Percentiles rank a stretch among this genome's conserved stretches.
Evolutionary conservation across 2,329 filamentous ascomycete genomes (phyloP).

Genomic region (Salinomyces thailandicus): DNA sequence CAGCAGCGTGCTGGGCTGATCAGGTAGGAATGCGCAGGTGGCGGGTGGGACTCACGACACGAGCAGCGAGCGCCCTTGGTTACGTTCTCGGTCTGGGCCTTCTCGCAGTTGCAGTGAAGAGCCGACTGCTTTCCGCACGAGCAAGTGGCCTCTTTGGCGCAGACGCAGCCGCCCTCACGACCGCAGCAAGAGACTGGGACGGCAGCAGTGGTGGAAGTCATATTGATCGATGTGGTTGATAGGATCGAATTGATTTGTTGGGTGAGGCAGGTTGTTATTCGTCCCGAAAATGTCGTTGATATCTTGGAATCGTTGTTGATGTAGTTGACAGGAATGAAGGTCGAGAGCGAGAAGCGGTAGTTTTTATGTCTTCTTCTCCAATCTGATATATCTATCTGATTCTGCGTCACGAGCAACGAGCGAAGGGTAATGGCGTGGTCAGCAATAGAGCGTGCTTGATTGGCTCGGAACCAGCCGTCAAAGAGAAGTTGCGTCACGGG

Average conservation of each 20-base stretch:
- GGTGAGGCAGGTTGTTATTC: not conserved
- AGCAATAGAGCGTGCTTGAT: not conserved
- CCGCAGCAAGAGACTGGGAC: conserved; percentile 50
- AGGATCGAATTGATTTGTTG: not conserved
- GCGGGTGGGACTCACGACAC: conserved; percentile 53
- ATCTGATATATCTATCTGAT: conserved; percentile 7
- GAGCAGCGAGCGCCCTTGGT: conserved; percentile 66
- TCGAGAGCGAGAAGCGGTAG: not conserved
- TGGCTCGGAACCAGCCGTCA: not conserved
- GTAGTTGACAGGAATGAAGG: not conserved
- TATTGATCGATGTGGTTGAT: conserved; percentile 12
- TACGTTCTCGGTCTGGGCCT: conserved; percentile 64
- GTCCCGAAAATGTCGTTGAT: not conserved
- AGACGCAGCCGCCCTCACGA: conserved; percentile 42
- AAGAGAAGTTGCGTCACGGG: no score
- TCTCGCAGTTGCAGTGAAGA: conserved; percentile 76
- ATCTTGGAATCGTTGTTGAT: not conserved
- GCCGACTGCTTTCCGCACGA: conserved; percentile 84
- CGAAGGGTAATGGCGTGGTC: conserved; percentile 1
- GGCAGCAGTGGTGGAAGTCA: conserved; percentile 31
- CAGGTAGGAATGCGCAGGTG: no score
- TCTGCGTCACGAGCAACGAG: conserved; percentile 2
- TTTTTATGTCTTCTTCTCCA: conserved; percentile 2
- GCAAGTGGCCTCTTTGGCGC: conserved; percentile 33
- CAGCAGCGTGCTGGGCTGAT: no score